Evolutionary conservation across 257 asterid species (phyloP).

Genomic region (Nicotiana undulata): DNA sequence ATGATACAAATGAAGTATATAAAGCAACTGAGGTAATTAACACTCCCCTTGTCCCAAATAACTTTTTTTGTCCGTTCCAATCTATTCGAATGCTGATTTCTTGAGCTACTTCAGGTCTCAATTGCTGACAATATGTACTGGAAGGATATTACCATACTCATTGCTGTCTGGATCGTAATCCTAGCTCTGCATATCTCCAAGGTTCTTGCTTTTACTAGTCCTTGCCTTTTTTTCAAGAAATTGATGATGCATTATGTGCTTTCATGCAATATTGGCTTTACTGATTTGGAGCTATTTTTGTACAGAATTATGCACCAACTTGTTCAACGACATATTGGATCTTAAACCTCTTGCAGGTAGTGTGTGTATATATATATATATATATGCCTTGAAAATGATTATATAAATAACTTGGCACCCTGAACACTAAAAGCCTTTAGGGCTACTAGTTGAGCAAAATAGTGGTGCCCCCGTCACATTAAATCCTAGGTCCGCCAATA

Average conservation of each 20-base stretch:
- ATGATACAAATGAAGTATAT: slow-evolving; percentile 10
- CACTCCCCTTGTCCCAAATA: background rate
- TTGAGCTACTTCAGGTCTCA: slow-evolving; percentile 24
- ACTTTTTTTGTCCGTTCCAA: background rate
- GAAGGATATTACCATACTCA: slow-evolving; percentile 38
- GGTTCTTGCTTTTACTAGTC: slow-evolving; percentile 21
- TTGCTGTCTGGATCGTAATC: slow-evolving; percentile 43
- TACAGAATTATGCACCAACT: slow-evolving; percentile 35
- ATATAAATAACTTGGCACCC: no score
- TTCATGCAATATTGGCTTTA: background rate
- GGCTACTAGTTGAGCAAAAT: no score
- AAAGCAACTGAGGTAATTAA: slow-evolving; percentile 29
- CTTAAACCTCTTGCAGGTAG: slow-evolving; percentile 44
- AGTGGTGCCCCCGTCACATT: no score
- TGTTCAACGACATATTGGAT: slow-evolving; percentile 47
- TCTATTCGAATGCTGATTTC: background rate
- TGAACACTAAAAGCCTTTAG: no score
- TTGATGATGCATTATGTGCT: background rate
- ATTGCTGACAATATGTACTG: slow-evolving; percentile 35
- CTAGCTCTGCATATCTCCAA: slow-evolving; percentile 41
- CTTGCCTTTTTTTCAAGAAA: background rate
- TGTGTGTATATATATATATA: no score
- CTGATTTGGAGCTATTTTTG: background rate
- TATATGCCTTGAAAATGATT: no score
- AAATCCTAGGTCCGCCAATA: no score